Base-by-base conservation (phyloP, 805 yeast species). In the Kluyveromyces wickerhamii region DNA sequence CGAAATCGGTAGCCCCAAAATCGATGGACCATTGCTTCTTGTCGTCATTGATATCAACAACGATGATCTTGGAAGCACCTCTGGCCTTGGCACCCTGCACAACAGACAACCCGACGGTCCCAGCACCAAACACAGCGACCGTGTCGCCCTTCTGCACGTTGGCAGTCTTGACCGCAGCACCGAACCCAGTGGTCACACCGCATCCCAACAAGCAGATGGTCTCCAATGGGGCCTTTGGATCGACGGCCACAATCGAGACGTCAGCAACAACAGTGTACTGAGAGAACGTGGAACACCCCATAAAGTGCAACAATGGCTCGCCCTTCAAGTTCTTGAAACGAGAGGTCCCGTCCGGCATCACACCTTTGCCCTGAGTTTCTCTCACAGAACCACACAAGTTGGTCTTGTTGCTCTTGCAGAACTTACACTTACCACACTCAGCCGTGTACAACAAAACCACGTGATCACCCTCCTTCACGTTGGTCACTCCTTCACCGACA, bases 231-330 rank as follows among this genome's bases (percentile, higher is more conserved):
- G 95, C 96, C 45, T 74, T 63, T 39, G 80, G 79, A 60, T 86
- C 77, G 45, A 92, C 85, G 12, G 95, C 92, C 39, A 88, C 98
- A 29, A 92, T 85, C 9, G 96, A 87, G 39, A 92, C 92, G 60
- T 92, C 97, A 27, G 97, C 95, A 28, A 92, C 95, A 38, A 92
- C 99, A 10, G 99, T 89, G 62, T 92, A 92, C 67, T 92, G 94
- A 24, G 96, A 78, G 64, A 92, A 92, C 19, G 96, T 83, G 22
- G 97, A 89, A 62, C 95, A 84, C 32, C 99, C 99, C 99, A 92
- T 92, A 62, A 85, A 92, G 63, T 92, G 97, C 51, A 77, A 69
- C 36, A 92, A 63, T 28, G 77, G 73, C 66, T 92, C 72, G 47
- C 98, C 98, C 54, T 79, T 77, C 44, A 60, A 57, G 58, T 82